Evolutionary conservation across 179 eudicot species (phyloP).

Genomic region (Amaranthus tricolor): DNA sequence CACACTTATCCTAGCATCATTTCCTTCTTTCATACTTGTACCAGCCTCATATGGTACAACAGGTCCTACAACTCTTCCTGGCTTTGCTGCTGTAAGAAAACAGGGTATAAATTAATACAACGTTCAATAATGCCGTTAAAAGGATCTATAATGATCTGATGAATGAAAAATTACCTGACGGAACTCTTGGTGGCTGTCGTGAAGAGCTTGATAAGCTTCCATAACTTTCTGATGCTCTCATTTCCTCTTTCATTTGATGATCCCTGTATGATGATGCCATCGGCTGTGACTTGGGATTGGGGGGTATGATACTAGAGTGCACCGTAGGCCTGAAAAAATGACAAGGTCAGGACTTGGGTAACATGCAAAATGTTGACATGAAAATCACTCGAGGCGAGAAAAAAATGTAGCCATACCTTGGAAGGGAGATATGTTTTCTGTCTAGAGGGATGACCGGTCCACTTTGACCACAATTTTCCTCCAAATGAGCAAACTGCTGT

Average conservation of each 20-base stretch:
- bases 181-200: slow-evolving; percentile 50
- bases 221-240: slow-evolving; percentile 38
- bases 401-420: slow-evolving; percentile 42
- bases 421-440: slow-evolving; percentile 75
- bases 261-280: slow-evolving; percentile 38
- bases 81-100: slow-evolving; percentile 44
- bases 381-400: background rate
- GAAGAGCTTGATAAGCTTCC: slow-evolving; percentile 45
- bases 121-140: no score
- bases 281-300: slow-evolving; percentile 45
- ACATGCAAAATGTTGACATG: background rate
- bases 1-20: slow-evolving; percentile 36
- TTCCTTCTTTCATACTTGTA: slow-evolving; percentile 34
- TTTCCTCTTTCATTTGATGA: slow-evolving; percentile 45
- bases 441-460: slow-evolving; percentile 80
- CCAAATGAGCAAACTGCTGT: slow-evolving; percentile 83
- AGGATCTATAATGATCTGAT: background rate
- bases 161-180: background rate
- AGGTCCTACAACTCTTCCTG: slow-evolving; percentile 71
- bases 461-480: slow-evolving; percentile 73
- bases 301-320: slow-evolving; percentile 60
- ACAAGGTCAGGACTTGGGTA: background rate
- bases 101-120: background rate
- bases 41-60: slow-evolving; percentile 46
- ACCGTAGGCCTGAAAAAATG: slow-evolving; percentile 58